Evolutionary conservation across 2,329 filamentous ascomycete species (phyloP).

Genomic region (Cercospora zeae-maydis): DNA sequence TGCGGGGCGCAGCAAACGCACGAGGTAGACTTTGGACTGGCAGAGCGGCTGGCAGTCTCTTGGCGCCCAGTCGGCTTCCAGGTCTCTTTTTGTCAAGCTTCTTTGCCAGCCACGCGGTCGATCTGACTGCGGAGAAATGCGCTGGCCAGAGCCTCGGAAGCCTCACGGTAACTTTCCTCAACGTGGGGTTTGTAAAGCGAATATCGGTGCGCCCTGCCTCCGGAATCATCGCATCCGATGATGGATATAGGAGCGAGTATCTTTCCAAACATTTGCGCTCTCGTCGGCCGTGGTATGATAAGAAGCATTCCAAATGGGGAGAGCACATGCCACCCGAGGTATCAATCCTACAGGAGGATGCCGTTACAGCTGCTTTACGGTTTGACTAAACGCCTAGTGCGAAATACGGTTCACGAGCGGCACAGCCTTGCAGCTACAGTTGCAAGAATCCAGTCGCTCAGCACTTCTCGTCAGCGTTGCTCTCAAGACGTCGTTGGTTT

Average conservation of each 20-base stretch:
- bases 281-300: background rate
- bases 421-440: background rate
- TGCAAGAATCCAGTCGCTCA: background rate
- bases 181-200: background rate
- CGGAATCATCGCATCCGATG: background rate
- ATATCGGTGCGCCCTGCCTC: background rate
- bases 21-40: background rate
- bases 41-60: constrained; percentile 3
- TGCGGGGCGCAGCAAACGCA: constrained; percentile 1
- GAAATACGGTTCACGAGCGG: background rate
- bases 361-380: background rate
- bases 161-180: background rate
- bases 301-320: background rate
- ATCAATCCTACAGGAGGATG: background rate
- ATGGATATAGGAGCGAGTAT: background rate
- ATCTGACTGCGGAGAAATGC: background rate
- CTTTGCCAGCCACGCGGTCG: background rate
- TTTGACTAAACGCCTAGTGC: background rate
- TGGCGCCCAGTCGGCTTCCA: constrained; percentile 1
- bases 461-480: no score
- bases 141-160: background rate
- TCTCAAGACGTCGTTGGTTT: background rate
- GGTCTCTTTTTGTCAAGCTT: background rate
- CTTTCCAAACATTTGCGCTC: background rate
- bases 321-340: constrained; percentile 3